phyloP scores from a whole-genome alignment of 371 early-diverging fungal genomes.

The Chytridium lagenaria region DNA sequence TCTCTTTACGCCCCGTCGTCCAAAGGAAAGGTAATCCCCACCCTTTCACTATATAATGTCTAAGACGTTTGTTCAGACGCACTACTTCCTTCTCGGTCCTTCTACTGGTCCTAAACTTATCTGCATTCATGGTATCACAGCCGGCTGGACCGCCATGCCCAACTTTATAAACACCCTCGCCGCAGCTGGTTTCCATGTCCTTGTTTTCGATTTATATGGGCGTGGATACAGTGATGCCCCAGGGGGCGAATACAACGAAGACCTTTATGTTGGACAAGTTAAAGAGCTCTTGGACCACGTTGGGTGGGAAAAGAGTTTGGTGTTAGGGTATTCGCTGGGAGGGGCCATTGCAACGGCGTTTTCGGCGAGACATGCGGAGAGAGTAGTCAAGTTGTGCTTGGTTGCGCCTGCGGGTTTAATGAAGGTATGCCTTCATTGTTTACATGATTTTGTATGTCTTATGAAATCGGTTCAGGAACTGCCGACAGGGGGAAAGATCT shows the following conservation, averaged over 20 bases:
- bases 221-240: conserved; percentile 10
- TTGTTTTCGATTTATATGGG: conserved; percentile 4
- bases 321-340: conserved; percentile 3
- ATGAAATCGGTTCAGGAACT: too few species aligned
- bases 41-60: neutral
- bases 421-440: too few species aligned
- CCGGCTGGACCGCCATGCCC: conserved; percentile 9
- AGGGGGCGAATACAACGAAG: neutral
- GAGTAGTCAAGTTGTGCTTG: neutral
- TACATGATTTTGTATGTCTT: too few species aligned
- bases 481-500: neutral
- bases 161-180: neutral
- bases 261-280: neutral
- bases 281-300: neutral
- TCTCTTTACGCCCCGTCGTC: neutral
- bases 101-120: neutral
- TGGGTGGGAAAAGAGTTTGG: neutral
- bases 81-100: conserved; percentile 8
- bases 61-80: neutral
- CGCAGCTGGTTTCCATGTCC: neutral
- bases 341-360: conserved; percentile 15
- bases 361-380: neutral
- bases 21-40: neutral
- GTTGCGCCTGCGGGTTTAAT: neutral
- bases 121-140: conserved; percentile 8